Evolutionary conservation across 345 rosid genomes (phyloP).

Genomic region (Citrus cavaleriei): DNA sequence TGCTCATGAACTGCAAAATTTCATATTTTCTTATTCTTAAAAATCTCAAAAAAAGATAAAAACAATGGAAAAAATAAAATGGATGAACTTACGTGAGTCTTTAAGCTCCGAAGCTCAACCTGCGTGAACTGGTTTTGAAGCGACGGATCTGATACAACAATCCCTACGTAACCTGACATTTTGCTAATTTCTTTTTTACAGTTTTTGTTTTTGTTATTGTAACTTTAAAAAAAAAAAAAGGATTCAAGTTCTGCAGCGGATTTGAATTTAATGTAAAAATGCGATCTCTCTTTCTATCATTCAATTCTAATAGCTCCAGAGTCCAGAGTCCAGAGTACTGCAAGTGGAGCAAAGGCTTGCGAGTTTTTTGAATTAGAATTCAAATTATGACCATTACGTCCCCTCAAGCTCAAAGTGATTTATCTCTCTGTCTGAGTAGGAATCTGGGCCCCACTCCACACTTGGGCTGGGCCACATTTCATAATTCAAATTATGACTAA

Average conservation of each 20-base stretch:
- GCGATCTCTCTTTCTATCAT: neutral
- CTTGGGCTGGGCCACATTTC: neutral
- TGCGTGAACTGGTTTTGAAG: slow-evolving; percentile 99
- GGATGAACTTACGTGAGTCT: slow-evolving; percentile 57
- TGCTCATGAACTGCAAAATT: slow-evolving; percentile 60
- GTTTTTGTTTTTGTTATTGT: neutral
- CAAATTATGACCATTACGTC: slow-evolving; percentile 43
- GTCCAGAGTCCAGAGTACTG: neutral
- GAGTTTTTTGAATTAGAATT: slow-evolving; percentile 25
- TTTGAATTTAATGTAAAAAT: neutral
- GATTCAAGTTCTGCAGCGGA: neutral
- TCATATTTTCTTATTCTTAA: neutral
- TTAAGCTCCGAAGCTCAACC: slow-evolving; percentile 96
- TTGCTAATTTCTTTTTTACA: neutral
- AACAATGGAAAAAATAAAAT: neutral
- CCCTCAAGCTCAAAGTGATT: slow-evolving; percentile 1
- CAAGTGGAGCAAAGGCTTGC: neutral
- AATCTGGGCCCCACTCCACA: slow-evolving; percentile 22
- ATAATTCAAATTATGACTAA: slow-evolving; percentile 18
- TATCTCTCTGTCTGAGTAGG: neutral
- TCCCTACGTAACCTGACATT: slow-evolving; percentile 89
- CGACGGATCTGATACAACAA: slow-evolving; percentile 93
- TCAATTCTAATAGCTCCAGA: neutral
- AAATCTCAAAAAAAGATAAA: neutral
- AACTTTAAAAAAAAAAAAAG: neutral